phyloP scores from a whole-genome alignment of 1,284 basidiomycete species.

The Sutorius eximius region DNA sequence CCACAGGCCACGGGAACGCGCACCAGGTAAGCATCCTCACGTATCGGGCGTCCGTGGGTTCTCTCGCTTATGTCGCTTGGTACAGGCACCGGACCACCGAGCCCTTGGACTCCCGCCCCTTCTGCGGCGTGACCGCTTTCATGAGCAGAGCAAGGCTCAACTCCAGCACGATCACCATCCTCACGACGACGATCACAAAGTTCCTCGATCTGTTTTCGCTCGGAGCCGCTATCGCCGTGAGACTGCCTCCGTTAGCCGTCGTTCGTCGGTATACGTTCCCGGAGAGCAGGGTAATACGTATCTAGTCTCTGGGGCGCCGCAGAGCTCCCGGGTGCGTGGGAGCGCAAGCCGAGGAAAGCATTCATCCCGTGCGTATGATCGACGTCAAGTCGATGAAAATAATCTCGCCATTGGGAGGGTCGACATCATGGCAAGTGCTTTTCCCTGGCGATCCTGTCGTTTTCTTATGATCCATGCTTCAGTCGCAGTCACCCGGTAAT shows the following conservation, averaged over 20 bases:
- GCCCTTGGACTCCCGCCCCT: slow-evolving; percentile 16
- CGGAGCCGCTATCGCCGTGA: slow-evolving; percentile 19
- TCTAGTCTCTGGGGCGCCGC: slow-evolving; percentile 13
- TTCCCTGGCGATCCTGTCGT: not conserved
- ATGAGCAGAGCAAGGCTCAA: not conserved
- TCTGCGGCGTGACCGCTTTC: slow-evolving; percentile 12
- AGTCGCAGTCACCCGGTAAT: slow-evolving; percentile 10
- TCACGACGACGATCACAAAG: not conserved
- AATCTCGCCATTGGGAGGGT: slow-evolving; percentile 44
- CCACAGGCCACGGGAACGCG: not conserved
- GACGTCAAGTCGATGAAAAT: slow-evolving; percentile 14
- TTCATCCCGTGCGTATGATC: slow-evolving; percentile 1
- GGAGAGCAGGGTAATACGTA: slow-evolving; percentile 27
- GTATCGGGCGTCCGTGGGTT: not conserved
- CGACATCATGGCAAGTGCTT: slow-evolving; percentile 46
- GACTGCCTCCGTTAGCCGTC: slow-evolving; percentile 3
- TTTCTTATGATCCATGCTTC: not conserved
- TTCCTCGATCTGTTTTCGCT: slow-evolving; percentile 21
- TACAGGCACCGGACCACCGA: slow-evolving; percentile 2
- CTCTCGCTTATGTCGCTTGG: not conserved
- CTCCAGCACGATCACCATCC: not conserved
- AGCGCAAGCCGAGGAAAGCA: not conserved
- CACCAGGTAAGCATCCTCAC: slow-evolving; percentile 5
- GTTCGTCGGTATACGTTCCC: slow-evolving; percentile 22
- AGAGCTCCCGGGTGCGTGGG: slow-evolving; percentile 3